These are phyloP conservation scores for Microsporum audouinii DNA, from an alignment of 2,329 filamentous ascomycete species.

Conservation along the genomic window DNA sequence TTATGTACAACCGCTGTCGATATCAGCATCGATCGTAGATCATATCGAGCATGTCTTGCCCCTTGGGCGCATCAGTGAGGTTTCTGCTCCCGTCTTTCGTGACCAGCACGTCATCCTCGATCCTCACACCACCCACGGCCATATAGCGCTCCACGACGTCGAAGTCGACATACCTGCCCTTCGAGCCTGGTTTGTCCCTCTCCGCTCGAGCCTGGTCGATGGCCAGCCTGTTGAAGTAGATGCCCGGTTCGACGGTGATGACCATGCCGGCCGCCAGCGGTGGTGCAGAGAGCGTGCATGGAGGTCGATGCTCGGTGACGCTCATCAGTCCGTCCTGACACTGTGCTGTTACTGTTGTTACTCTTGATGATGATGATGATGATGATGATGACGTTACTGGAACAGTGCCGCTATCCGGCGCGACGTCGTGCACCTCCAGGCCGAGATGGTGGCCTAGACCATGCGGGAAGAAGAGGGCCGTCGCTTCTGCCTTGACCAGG, in stretches of 20 bases:
- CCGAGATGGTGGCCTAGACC: conserved; percentile 50
- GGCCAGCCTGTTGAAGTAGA: conserved; percentile 34
- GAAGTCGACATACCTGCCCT: conserved; percentile 30
- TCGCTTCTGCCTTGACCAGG: conserved; percentile 26
- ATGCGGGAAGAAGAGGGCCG: conserved; percentile 33
- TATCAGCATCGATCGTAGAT: conserved; percentile 15
- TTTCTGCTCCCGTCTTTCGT: conserved; percentile 60
- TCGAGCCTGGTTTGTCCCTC: conserved; percentile 17
- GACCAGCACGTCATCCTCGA: conserved; percentile 54
- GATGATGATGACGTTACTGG: conserved; percentile 36
- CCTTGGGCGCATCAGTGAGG: conserved; percentile 60
- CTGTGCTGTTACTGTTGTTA: conserved; percentile 32
- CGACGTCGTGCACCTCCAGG: conserved; percentile 36
- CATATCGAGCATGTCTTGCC: conserved; percentile 41
- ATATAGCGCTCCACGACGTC: conserved; percentile 30
- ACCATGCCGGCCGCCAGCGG: conserved; percentile 43
- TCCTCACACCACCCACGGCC: conserved; percentile 34
- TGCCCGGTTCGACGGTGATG: conserved; percentile 45
- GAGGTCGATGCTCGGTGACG: conserved; percentile 13
- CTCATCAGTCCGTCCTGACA: conserved; percentile 42
- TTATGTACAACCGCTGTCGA: no score
- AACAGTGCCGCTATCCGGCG: conserved; percentile 25
- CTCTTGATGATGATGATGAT: no score
- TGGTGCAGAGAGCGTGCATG: conserved; percentile 26
- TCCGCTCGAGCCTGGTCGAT: conserved; percentile 22